phyloP scores from a whole-genome alignment of 257 asterid species.

The Solanum chiquidenum region DNA sequence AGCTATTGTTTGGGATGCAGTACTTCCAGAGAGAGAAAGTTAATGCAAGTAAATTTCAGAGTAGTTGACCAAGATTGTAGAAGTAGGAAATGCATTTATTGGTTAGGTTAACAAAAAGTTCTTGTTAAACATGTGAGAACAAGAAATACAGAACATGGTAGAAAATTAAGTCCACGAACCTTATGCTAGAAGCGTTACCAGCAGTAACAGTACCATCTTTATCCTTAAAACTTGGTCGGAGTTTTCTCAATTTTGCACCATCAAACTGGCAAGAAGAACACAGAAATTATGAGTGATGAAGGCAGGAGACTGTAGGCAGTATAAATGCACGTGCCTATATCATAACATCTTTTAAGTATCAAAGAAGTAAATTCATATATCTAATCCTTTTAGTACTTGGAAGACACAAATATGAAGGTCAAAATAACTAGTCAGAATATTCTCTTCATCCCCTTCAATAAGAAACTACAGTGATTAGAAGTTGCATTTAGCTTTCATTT shows the following conservation, averaged over 20 bases:
- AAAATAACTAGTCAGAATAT: not conserved
- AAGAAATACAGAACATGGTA: not conserved
- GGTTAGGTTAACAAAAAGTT: not conserved
- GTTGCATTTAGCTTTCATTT: not conserved
- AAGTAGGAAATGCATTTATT: not conserved
- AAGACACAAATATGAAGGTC: not conserved
- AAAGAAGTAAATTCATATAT: not conserved
- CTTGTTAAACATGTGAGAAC: not conserved
- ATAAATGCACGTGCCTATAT: not conserved
- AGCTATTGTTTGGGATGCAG: not conserved
- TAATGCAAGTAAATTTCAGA: not conserved
- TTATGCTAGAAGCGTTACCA: constrained; percentile 97
- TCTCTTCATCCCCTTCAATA: not conserved
- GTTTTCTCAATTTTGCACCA: constrained; percentile 86
- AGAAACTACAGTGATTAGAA: not conserved
- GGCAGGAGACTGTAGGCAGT: not conserved
- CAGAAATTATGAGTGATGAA: not conserved
- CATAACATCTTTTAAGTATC: not conserved
- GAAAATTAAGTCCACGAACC: constrained; percentile 29
- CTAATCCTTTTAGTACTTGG: not conserved
- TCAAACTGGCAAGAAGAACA: constrained; percentile 58
- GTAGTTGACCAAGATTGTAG: not conserved
- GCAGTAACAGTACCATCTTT: constrained; percentile 94
- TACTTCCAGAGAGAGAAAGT: not conserved
- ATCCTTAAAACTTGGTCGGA: constrained; percentile 96